phyloP scores from a whole-genome alignment of 2,329 filamentous ascomycete species.

The Calonectria leucothoes region DNA sequence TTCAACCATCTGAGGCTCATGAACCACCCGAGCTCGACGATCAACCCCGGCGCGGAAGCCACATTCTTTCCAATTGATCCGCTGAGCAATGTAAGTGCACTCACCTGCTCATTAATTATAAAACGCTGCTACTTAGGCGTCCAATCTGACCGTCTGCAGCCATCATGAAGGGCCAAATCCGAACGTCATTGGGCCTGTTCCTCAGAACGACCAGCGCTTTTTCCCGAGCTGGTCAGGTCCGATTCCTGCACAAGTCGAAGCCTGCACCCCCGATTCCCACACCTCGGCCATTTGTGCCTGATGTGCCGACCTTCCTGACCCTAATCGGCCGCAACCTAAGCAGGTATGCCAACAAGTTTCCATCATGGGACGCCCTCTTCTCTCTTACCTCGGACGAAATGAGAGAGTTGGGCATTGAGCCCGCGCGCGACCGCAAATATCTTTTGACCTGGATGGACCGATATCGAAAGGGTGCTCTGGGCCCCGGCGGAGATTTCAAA shows the following conservation, averaged over 20 bases:
- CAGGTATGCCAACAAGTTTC: slow-evolving; percentile 86
- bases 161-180: slow-evolving; percentile 49
- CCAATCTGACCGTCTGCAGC: slow-evolving; percentile 26
- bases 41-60: slow-evolving; percentile 31
- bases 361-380: slow-evolving; percentile 92
- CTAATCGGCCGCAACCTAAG: slow-evolving; percentile 90
- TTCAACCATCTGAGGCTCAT: slow-evolving; percentile 27
- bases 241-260: slow-evolving; percentile 58
- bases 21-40: slow-evolving; percentile 31
- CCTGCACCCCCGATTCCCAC: slow-evolving; percentile 63
- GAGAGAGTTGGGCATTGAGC: slow-evolving; percentile 86
- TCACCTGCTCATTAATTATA: not conserved
- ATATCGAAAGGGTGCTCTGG: slow-evolving; percentile 81
- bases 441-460: slow-evolving; percentile 89
- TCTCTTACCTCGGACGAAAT: slow-evolving; percentile 81
- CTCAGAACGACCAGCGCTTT: slow-evolving; percentile 46
- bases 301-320: slow-evolving; percentile 86
- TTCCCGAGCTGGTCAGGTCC: slow-evolving; percentile 49
- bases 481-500: slow-evolving; percentile 84
- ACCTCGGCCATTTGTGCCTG: slow-evolving; percentile 87
- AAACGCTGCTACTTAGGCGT: rapidly evolving
- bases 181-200: slow-evolving; percentile 47
- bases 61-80: slow-evolving; percentile 32
- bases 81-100: slow-evolving; percentile 34
- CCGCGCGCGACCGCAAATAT: slow-evolving; percentile 83